Percentiles rank a stretch among this genome's conserved stretches.
Conservation (phyloP, 495 filamentous ascomycete genomes). For the Friedmanniomyces endolithicus region DNA sequence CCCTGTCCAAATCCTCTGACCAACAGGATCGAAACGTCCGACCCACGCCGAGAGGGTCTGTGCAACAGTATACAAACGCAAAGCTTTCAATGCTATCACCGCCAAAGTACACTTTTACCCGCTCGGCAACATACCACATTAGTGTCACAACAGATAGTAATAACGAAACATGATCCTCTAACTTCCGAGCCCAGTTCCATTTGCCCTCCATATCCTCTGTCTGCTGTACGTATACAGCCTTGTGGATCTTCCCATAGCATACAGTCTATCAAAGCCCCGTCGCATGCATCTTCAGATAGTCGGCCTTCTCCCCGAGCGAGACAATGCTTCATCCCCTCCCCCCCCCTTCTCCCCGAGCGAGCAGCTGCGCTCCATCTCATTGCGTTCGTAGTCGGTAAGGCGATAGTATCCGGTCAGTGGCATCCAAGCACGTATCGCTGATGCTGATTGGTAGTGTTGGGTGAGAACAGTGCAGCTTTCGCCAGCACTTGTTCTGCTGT, state of each 20-base stretch:
- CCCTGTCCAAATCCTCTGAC: no score
- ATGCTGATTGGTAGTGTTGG: neutral
- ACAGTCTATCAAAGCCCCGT: neutral
- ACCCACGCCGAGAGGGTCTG: no score
- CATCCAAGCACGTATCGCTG: neutral
- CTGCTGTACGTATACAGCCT: conserved; percentile 1
- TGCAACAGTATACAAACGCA: neutral
- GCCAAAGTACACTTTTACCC: neutral
- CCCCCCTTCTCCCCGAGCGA: no score
- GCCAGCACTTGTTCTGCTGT: conserved; percentile 4
- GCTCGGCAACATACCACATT: neutral
- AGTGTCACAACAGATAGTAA: neutral
- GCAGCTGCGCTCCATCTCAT: neutral
- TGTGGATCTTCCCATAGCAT: neutral
- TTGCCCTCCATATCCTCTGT: neutral
- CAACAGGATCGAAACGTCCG: no score
- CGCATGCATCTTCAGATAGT: neutral
- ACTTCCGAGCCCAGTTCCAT: neutral
- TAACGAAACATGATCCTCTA: neutral
- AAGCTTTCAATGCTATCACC: neutral
- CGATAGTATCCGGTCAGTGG: conserved; percentile 13
- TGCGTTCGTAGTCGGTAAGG: neutral
- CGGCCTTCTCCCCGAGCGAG: neutral
- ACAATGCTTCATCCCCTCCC: neutral
- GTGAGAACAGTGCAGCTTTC: conserved; percentile 6